Percentiles rank a stretch among this genome's conserved stretches.
These are phyloP conservation scores for Wickerhamiella lipophila DNA, from an alignment of 805 yeast species.

Conservation along the genomic window DNA sequence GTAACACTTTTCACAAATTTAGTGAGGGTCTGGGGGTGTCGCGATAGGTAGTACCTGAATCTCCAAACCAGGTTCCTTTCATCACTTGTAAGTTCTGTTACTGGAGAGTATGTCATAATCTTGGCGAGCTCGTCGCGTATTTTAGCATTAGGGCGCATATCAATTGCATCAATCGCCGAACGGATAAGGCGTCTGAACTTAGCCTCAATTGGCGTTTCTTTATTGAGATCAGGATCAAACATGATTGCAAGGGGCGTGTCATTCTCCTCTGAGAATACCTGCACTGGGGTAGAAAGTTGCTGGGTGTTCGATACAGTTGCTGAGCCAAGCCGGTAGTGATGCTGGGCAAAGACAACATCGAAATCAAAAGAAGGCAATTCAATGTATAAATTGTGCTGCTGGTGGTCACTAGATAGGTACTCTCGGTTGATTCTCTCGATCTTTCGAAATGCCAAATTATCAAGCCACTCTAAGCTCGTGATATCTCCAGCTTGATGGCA, in stretches of 20 bases:
- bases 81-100: constrained; percentile 62
- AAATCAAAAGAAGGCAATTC: constrained; percentile 56
- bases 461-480: constrained; percentile 57
- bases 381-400: constrained; percentile 33
- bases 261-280: constrained; percentile 18
- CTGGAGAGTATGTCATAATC: constrained; percentile 69
- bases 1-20: constrained; percentile 79
- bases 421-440: constrained; percentile 33
- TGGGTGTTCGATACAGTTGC: constrained; percentile 20
- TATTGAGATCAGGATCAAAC: constrained; percentile 57
- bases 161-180: constrained; percentile 58
- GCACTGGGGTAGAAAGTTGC: constrained; percentile 21
- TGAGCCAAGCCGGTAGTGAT: constrained; percentile 30
- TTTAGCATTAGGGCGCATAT: constrained; percentile 77
- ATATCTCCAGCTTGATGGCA: constrained; percentile 57
- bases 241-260: constrained; percentile 24
- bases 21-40: constrained; percentile 54
- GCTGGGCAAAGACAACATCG: constrained; percentile 59
- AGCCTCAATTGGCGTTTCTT: constrained; percentile 73
- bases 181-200: constrained; percentile 79
- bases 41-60: constrained; percentile 68
- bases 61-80: constrained; percentile 87
- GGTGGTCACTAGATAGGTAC: constrained; percentile 10
- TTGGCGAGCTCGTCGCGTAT: constrained; percentile 58
- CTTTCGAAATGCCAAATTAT: constrained; percentile 45